phyloP scores from a whole-genome alignment of 257 asterid genomes.

The Fraxinus americana region DNA sequence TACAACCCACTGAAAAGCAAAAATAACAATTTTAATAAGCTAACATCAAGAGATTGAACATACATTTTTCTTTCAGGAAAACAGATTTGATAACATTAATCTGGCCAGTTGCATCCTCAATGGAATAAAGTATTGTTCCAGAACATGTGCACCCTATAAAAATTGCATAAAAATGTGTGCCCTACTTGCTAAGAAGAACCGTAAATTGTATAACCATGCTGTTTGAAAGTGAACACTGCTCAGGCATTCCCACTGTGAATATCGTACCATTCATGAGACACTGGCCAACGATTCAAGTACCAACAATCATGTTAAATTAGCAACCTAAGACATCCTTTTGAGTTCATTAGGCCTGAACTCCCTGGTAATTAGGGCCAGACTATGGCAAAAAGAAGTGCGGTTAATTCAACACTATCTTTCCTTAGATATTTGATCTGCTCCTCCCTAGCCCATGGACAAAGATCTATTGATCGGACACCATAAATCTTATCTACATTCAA shows the following conservation, averaged over 20 bases:
- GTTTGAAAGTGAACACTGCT: neutral
- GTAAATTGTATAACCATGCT: neutral
- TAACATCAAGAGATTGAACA: neutral
- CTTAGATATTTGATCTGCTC: neutral
- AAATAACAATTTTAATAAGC: conserved; percentile 7
- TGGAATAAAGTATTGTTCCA: neutral
- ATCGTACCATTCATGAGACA: neutral
- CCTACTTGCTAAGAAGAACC: neutral
- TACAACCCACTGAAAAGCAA: conserved; percentile 43
- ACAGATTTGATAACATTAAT: neutral
- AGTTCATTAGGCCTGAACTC: neutral
- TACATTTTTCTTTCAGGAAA: conserved; percentile 22
- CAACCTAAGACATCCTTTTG: neutral
- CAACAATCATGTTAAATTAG: neutral
- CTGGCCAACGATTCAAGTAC: neutral
- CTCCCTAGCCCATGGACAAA: neutral
- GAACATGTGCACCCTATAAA: neutral
- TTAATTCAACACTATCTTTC: neutral
- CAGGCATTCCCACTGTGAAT: neutral
- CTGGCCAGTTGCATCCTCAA: neutral
- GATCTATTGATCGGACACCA: neutral
- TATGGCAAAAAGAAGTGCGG: neutral
- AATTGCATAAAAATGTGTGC: neutral
- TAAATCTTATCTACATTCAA: neutral
- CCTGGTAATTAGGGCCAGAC: neutral